These are phyloP conservation scores for Phytophthora tentaculata DNA, from an alignment of 352 stramenopile genomes.

Conservation along the genomic window DNA sequence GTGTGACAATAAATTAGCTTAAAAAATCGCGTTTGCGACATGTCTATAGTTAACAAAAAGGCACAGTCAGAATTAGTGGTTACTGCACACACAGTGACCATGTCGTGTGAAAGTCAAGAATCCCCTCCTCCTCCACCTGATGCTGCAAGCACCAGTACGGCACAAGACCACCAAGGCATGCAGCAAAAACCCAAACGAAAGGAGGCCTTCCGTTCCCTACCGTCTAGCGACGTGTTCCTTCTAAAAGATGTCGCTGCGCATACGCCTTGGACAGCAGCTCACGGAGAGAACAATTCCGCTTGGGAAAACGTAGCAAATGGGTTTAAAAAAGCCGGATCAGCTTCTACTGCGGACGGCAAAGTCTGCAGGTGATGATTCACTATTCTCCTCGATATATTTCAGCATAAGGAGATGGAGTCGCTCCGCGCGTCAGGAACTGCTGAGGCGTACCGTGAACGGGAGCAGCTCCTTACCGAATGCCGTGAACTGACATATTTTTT, in stretches of 20 bases:
- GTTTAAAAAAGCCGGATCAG: neutral
- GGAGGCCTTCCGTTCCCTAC: neutral
- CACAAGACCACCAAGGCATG: neutral
- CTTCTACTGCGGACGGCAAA: neutral
- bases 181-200: neutral
- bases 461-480: slow-evolving; percentile 4
- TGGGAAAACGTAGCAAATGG: neutral
- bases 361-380: slow-evolving; percentile 1
- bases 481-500: neutral
- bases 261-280: neutral
- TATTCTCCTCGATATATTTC: slow-evolving; percentile 3
- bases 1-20: neutral
- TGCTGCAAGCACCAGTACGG: neutral
- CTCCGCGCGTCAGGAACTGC: slow-evolving; percentile 7
- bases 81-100: neutral
- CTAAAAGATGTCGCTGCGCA: neutral
- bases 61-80: neutral
- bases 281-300: neutral
- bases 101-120: neutral
- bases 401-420: slow-evolving; percentile 1
- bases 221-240: neutral
- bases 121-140: neutral
- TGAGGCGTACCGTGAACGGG: slow-evolving; percentile 2
- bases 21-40: neutral
- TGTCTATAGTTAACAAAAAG: neutral